These are phyloP conservation scores for Halophytophthora batemanensis DNA, from an alignment of 352 stramenopile species.

Conservation along the genomic window DNA sequence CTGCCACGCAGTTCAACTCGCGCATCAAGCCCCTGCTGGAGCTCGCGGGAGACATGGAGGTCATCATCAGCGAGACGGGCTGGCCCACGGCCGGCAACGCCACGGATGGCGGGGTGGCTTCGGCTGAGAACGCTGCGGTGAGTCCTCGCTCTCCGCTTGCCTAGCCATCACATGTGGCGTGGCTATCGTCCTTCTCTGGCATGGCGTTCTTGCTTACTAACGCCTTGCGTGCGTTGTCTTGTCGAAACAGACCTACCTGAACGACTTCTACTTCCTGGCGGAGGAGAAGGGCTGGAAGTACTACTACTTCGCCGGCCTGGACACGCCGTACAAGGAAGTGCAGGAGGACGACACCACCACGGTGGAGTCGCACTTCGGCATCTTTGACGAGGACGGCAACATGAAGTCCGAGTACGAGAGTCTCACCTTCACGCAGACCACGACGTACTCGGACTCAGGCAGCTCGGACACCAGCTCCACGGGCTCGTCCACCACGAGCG, in stretches of 20 bases:
- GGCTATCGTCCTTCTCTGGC: not conserved
- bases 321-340: slow-evolving; percentile 76
- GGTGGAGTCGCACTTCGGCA: slow-evolving; percentile 76
- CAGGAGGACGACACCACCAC: slow-evolving; percentile 40
- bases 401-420: slow-evolving; percentile 65
- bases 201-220: slow-evolving; percentile 4
- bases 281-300: slow-evolving; percentile 73
- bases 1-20: slow-evolving; percentile 65
- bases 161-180: slow-evolving; percentile 16
- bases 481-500: slow-evolving; percentile 14
- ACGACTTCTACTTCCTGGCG: slow-evolving; percentile 74
- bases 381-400: slow-evolving; percentile 58
- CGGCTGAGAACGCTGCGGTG: slow-evolving; percentile 40
- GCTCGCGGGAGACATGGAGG: slow-evolving; percentile 62
- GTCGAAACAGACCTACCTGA: slow-evolving; percentile 53
- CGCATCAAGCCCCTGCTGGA: slow-evolving; percentile 67
- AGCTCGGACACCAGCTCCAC: slow-evolving; percentile 18
- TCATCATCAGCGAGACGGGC: slow-evolving; percentile 83
- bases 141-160: too few relatives aligned
- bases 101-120: slow-evolving; percentile 58
- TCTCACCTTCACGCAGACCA: slow-evolving; percentile 50
- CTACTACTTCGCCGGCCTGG: slow-evolving; percentile 87
- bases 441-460: slow-evolving; percentile 18
- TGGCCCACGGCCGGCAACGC: slow-evolving; percentile 68
- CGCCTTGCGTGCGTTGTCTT: not conserved